Evolutionary conservation across 1,284 basidiomycete species (phyloP), one percentile per base, ranked within the genome.

Genomic region (Tilletia indica): DNA sequence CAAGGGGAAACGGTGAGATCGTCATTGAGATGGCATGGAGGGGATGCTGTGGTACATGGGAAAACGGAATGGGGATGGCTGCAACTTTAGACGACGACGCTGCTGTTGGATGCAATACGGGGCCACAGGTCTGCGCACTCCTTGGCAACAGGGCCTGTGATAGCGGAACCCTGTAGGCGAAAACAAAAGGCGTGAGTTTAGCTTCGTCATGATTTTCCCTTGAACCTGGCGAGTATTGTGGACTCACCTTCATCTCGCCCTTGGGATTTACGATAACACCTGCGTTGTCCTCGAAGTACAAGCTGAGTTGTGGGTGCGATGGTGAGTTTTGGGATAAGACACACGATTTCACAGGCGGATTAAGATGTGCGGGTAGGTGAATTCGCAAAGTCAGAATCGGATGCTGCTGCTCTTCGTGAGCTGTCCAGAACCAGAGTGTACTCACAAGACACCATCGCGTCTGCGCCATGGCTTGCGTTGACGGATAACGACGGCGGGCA

Each of bases 51-150:
- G 42, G 42, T 45, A 45, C 42, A 45, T 45, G 42, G 42, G 42
- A 58, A 51, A 34, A 34, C 54, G 8, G 31, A 58, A 9, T 9
- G 54, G 54, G 21, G 31, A 69, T n/a, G 36, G 63, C 42, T 45
- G 42, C 42, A 45, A 45, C 56, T 68, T 87, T 88, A 89, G 80
- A 98, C 96, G 86, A 99, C 96, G 77, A 95, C 98, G 85, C 95
- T 94, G 77, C 95, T 94, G 88, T 98, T 98, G 79, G 94, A 94
- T 74, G 85, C 85, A 72, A 99, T 98, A 94, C 96, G 94, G 78
- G 96, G 96, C 96, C 97, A 99, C 77, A 99, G 89, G 89, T 99
- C 96, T 85, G 95, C 94, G 85, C 93, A 94, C 92, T 94, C 93
- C 89, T 94, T 96, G 87, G 92, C 93, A 73, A 95, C 93, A 68